These are phyloP conservation scores for Quercus phellos DNA, from an alignment of 331 rosid genomes.

Conservation along the genomic window DNA sequence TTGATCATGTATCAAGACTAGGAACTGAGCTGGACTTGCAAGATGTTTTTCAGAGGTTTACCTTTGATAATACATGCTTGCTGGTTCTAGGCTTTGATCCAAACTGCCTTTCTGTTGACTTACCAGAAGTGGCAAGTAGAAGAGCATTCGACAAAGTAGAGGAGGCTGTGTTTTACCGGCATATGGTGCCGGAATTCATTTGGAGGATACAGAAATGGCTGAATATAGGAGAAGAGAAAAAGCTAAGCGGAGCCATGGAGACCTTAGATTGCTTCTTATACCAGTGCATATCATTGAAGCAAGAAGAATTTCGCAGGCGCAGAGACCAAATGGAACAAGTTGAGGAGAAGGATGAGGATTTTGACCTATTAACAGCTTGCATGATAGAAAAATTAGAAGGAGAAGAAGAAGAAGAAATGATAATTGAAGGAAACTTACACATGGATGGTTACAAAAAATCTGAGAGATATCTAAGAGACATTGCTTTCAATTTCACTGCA, in stretches of 20 bases:
- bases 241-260: neutral
- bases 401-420: neutral
- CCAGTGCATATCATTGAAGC: neutral
- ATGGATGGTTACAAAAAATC: neutral
- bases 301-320: neutral
- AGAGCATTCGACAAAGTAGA: no score
- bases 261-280: conserved; percentile 16
- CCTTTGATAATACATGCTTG: conserved; percentile 5
- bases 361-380: neutral
- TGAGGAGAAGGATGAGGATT: neutral
- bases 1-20: conserved; percentile 1
- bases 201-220: no score
- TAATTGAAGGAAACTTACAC: neutral
- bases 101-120: conserved; percentile 2
- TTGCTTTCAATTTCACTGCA: neutral
- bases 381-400: neutral
- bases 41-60: no score
- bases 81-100: conserved; percentile 21
- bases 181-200: no score
- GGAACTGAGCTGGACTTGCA: no score
- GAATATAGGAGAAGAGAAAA: conserved; percentile 8
- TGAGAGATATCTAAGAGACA: conserved; percentile 20
- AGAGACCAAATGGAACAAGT: neutral
- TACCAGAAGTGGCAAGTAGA: neutral
- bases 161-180: no score